Conservation (phyloP, 441 rosid species). For the Eruca vesicaria region DNA sequence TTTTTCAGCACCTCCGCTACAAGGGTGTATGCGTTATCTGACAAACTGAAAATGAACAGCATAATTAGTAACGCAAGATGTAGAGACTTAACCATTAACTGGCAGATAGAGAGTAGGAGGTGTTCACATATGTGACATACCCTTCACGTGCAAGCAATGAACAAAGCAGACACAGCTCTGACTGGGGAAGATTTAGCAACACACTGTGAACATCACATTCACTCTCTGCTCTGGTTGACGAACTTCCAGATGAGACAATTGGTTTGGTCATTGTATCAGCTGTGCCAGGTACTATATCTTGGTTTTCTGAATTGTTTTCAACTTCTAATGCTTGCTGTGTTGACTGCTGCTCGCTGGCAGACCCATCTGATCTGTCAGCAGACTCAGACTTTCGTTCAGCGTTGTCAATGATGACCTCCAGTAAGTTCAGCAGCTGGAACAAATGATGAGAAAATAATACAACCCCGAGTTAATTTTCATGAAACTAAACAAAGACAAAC, state of each 20-base stretch:
- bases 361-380: constrained; percentile 49
- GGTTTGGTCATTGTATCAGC: constrained; percentile 44
- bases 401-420: constrained; percentile 85
- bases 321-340: constrained; percentile 40
- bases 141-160: constrained; percentile 98
- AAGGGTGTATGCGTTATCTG: constrained; percentile 89
- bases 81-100: not conserved
- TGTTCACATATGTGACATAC: constrained; percentile 40
- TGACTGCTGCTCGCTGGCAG: constrained; percentile 44
- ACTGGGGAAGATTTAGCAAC: constrained; percentile 72
- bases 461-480: constrained; percentile 1
- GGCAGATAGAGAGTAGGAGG: not conserved
- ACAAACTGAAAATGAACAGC: constrained; percentile 62
- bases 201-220: constrained; percentile 61
- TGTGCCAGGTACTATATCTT: constrained; percentile 39
- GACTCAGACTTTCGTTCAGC: constrained; percentile 64
- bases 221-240: constrained; percentile 46
- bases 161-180: constrained; percentile 85
- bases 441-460: constrained; percentile 12
- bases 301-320: constrained; percentile 44
- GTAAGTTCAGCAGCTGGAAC: constrained; percentile 82
- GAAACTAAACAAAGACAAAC: constrained; percentile 1
- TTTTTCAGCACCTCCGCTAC: constrained; percentile 94
- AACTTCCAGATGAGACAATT: constrained; percentile 46
- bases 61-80: not conserved